Evolutionary conservation across 2,329 filamentous ascomycete genomes (phyloP), one percentile per base, ranked within the genome.

Genomic region (Stenocarpella maydis): DNA sequence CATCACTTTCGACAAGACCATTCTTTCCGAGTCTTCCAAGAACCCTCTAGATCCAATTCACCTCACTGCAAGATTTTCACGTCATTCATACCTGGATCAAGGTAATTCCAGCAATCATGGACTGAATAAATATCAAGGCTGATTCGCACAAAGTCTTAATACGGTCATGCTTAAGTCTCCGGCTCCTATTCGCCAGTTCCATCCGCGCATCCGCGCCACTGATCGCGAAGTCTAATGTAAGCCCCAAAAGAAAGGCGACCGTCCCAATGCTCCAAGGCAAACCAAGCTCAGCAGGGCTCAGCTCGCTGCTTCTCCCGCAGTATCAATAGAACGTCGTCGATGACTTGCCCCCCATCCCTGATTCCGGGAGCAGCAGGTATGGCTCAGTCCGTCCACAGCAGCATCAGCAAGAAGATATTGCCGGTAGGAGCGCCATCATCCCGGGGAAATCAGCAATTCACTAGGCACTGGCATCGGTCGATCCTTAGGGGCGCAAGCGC

Each of bases 271-370:
- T 61, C 1, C 41, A 61, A 15, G 41, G 41, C 10, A 34, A 19
- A 45, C 21, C 55, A 21, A 9, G 55, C 8, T 47, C 55, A 47
- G 26, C 26, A 10, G 55, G 55, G 0, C 55, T 41, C 19, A 47
- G 41, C 41, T 61, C 55, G 26, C 55, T 41, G 19, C 7, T 61
- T 4, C 55, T 61, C n/a, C 41, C 55, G 3, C 55, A 61, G 10
- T 61, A 61, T n/a, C 41, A 47, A 47, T 41, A 61, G 28, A 47
- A 61, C 3, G 41, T 61, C 3, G 26, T 61, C n/a, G 55, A 47
- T 26, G 55, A 47, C 41, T 26, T 61, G 1, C 19, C 55, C 7
- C 12, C 41, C 19, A 6, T 34, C 1, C 55, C 41, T 0, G 19
- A 45, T 9, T 9, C 12, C 26, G 55, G n/a, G 0, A 21, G 1